Conservation (phyloP, 805 yeast species). For the Saturnispora zaruensis region DNA sequence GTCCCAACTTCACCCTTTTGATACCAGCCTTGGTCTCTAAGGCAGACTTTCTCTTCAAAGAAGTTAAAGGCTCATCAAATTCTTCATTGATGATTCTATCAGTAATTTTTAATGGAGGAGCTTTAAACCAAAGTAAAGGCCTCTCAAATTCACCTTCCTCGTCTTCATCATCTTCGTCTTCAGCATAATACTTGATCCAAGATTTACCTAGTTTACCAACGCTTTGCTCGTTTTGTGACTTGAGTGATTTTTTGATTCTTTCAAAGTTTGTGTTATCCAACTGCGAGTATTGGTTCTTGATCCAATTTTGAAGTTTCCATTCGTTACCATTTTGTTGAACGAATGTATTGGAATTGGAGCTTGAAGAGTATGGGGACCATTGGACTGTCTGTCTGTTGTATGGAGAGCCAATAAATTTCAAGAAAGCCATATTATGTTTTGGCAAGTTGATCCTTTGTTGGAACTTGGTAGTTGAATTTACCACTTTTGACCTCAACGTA, state of each 20-base stretch:
- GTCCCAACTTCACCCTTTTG: conserved; percentile 45
- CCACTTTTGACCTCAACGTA: conserved; percentile 4
- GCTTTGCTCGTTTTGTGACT: conserved; percentile 13
- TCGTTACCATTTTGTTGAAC: conserved; percentile 30
- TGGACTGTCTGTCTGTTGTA: conserved; percentile 25
- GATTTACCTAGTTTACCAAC: conserved; percentile 1
- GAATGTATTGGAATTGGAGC: conserved; percentile 28
- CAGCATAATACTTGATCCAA: conserved; percentile 1
- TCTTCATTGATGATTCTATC: conserved; percentile 30
- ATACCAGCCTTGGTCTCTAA: conserved; percentile 15
- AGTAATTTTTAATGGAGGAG: conserved; percentile 48
- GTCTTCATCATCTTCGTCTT: background rate
- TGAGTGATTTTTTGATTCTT: conserved; percentile 15
- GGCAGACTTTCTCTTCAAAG: conserved; percentile 8
- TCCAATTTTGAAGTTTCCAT: conserved; percentile 28
- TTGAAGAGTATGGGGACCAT: conserved; percentile 25
- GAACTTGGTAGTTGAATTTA: conserved; percentile 7
- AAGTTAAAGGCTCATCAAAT: conserved; percentile 9
- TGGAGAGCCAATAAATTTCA: conserved; percentile 27
- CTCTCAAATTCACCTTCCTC: background rate
- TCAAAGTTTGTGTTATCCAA: conserved; percentile 29
- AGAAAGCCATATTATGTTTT: conserved; percentile 12
- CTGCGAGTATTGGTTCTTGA: conserved; percentile 25
- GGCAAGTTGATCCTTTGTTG: conserved; percentile 10
- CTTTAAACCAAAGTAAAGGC: conserved; percentile 57